Evolutionary conservation across 495 filamentous ascomycete species (phyloP).

Genomic region (Penicillium tannophilum): DNA sequence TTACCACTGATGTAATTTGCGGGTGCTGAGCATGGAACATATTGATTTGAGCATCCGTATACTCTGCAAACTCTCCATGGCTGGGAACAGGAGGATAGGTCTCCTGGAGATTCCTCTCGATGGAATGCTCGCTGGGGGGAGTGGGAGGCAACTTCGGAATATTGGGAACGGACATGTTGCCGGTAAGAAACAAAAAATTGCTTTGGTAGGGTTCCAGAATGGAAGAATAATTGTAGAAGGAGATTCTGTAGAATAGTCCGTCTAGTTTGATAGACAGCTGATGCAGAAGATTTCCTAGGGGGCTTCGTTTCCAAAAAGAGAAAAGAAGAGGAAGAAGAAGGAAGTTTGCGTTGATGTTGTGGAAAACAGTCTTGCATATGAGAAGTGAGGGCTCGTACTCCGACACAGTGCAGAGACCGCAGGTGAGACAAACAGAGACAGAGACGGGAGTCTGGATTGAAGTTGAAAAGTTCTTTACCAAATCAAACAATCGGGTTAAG

Average conservation of each 20-base stretch:
- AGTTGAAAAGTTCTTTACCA: not conserved
- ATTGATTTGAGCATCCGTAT: not conserved
- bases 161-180: slow-evolving; percentile 8
- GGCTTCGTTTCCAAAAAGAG: slow-evolving; percentile 24
- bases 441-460: not conserved
- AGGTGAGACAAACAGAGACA: slow-evolving; percentile 17
- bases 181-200: not conserved
- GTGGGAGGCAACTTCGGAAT: slow-evolving; percentile 14
- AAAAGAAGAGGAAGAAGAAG: slow-evolving; percentile 28
- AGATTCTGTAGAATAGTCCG: not conserved
- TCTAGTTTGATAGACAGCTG: slow-evolving; percentile 16
- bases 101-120: not conserved
- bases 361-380: slow-evolving; percentile 14
- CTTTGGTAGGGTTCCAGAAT: not conserved
- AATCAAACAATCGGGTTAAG: slow-evolving; percentile 4
- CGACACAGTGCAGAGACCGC: slow-evolving; percentile 11
- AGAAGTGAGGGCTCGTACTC: slow-evolving; percentile 15
- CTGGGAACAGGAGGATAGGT: slow-evolving; percentile 12
- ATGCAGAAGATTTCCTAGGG: slow-evolving; percentile 11
- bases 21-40: not conserved
- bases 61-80: not conserved
- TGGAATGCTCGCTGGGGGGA: slow-evolving; percentile 8
- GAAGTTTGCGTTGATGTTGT: slow-evolving; percentile 17
- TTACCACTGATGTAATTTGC: not conserved
- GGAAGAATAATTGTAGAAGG: not conserved